Evolutionary conservation across 768 basidiomycete genomes (phyloP).

Genomic region (Lactarius hengduanensis): DNA sequence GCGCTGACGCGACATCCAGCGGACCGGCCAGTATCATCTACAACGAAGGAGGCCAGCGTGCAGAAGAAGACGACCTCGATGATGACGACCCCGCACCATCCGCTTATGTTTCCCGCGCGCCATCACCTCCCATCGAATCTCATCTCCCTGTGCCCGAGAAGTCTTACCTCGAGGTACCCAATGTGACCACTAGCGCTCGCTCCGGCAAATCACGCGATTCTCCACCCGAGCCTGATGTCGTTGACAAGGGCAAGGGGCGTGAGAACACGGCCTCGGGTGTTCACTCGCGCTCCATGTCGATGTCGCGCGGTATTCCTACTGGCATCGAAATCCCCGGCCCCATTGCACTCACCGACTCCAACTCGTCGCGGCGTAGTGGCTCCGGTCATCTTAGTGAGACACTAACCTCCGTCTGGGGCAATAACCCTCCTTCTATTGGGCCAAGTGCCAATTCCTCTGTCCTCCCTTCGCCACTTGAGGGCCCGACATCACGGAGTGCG

Average conservation of each 20-base stretch:
- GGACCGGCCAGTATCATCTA: slow-evolving; percentile 80
- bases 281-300: slow-evolving; percentile 18
- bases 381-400: slow-evolving; percentile 43
- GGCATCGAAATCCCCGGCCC: slow-evolving; percentile 38
- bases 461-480: slow-evolving; percentile 32
- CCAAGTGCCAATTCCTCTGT: slow-evolving; percentile 24
- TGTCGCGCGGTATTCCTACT: slow-evolving; percentile 29
- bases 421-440: slow-evolving; percentile 18
- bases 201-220: slow-evolving; percentile 31
- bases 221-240: slow-evolving; percentile 22
- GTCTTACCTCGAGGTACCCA: slow-evolving; percentile 34
- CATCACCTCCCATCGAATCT: slow-evolving; percentile 41
- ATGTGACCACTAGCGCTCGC: slow-evolving; percentile 11
- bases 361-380: slow-evolving; percentile 40
- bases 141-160: slow-evolving; percentile 32
- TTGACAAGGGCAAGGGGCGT: slow-evolving; percentile 34
- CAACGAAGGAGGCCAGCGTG: slow-evolving; percentile 73
- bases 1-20: slow-evolving; percentile 38
- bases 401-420: slow-evolving; percentile 52
- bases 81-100: slow-evolving; percentile 42
- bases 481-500: slow-evolving; percentile 32
- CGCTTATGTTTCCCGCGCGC: slow-evolving; percentile 52
- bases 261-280: slow-evolving; percentile 25
- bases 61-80: slow-evolving; percentile 72
- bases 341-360: slow-evolving; percentile 34